Evolutionary conservation across 1,284 basidiomycete species (phyloP).

Genomic region (Laetiporus sulphureus): DNA sequence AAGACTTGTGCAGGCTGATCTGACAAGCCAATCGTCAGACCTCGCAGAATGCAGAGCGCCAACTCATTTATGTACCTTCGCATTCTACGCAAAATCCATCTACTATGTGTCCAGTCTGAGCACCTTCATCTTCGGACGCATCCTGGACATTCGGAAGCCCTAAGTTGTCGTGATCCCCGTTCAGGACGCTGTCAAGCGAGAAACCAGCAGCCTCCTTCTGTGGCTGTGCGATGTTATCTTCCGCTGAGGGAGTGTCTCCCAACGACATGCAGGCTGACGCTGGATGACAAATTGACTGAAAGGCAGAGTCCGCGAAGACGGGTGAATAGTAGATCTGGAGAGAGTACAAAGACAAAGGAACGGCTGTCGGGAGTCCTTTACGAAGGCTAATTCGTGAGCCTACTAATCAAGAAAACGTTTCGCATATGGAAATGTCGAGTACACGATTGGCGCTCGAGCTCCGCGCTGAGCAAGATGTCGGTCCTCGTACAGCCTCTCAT

Average conservation of each 20-base stretch:
- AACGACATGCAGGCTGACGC: not conserved
- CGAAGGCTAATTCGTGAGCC: too few relatives aligned
- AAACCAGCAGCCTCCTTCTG: slow-evolving; percentile 27
- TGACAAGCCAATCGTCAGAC: too few relatives aligned
- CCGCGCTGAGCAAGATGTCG: too few relatives aligned
- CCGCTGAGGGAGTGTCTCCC: not conserved
- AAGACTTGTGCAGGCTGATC: slow-evolving; percentile 74
- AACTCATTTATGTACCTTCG: slow-evolving; percentile 46
- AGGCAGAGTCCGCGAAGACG: too few relatives aligned
- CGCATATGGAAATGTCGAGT: too few relatives aligned
- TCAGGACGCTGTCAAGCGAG: slow-evolving; percentile 62
- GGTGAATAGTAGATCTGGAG: too few relatives aligned
- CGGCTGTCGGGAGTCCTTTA: too few relatives aligned
- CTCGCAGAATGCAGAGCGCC: slow-evolving; percentile 1
- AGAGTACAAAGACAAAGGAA: too few relatives aligned
- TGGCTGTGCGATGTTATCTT: not conserved
- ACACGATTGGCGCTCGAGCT: too few relatives aligned
- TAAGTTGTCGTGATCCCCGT: slow-evolving; percentile 49
- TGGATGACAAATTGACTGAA: not conserved
- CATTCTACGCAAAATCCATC: slow-evolving; percentile 77
- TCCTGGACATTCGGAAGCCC: slow-evolving; percentile 42
- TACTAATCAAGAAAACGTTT: too few relatives aligned
- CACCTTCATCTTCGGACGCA: slow-evolving; percentile 50
- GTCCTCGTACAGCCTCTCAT: too few relatives aligned
- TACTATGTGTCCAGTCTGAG: slow-evolving; percentile 34